Base-by-base conservation (phyloP, 805 yeast genomes). In the Kodamaea jinghongensis region DNA sequence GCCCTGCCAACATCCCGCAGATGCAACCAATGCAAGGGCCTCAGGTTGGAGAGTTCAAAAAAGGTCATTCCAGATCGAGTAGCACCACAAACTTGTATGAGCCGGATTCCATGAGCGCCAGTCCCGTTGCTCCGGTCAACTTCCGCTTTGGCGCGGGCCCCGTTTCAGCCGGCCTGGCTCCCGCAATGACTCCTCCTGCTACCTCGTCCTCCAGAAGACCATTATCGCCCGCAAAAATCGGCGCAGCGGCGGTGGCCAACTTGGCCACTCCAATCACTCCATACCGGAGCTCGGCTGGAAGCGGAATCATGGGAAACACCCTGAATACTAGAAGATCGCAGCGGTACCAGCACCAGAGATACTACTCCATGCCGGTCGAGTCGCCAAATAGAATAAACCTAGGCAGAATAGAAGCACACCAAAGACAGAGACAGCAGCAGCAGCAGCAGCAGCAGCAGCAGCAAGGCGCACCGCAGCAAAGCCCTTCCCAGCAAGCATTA, bases 161-260 rank as follows among this genome's bases (percentile, higher is more conserved):
- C 50, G 23, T 8, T 8, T 20, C 23, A 8, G 5, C 23, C 6
- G 35, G 35, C 8, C 28, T 57, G n/a, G 35, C 53, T 10, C 27
- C 47, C 6, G 31, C 39, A 3, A 28, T 35, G 28, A 34, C 37
- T 29, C 47, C 28, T 31, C 43, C 17, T 28, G 42, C 41, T 28
- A 36, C 33, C 11, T 10, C 17, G 17, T 11, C 39, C 6, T 16
- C 43, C 6, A 43, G 61, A 44, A 58, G 81, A 44, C 77, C 82
- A 12, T 57, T 73, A 22, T 79, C 86, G 1, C 89, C 89, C 0
- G 84, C 87, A 1, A 79, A 78, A 49, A 71, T 81, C 8, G 90
- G 90, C 1, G 88, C 88, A 1, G 75, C 73, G 15, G 87, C 88
- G 1, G 85, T 83, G 1, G 83, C 86, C 14, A 61, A 55, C 47